Conservation (phyloP, 176 grass and related monocot species). For the Aegilops bicornis region DNA sequence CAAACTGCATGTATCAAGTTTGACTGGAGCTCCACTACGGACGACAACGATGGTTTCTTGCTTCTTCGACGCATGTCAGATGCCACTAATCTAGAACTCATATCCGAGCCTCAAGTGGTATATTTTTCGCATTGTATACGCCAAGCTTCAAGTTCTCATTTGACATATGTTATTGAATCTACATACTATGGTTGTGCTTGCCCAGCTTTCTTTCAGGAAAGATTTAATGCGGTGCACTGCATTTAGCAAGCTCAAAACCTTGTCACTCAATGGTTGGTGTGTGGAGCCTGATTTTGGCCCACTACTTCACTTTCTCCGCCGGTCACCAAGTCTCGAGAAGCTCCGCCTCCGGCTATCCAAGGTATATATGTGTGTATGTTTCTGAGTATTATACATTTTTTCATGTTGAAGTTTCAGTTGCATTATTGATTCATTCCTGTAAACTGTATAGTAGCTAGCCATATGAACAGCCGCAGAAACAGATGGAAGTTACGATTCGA, state of each 20-base stretch:
- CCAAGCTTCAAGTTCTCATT: too few relatives aligned
- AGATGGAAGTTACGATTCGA: too few relatives aligned
- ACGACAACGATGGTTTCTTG: background rate
- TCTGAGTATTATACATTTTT: background rate
- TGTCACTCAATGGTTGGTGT: background rate
- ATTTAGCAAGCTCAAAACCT: background rate
- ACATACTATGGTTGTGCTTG: too few relatives aligned
- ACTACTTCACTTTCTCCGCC: background rate
- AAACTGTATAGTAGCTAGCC: background rate
- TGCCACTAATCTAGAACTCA: background rate
- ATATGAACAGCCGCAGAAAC: too few relatives aligned
- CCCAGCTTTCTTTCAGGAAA: background rate
- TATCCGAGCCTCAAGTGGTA: background rate
- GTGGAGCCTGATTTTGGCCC: background rate
- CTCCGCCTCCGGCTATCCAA: background rate
- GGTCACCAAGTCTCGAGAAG: background rate
- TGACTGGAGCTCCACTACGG: rapidly evolving
- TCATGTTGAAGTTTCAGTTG: background rate
- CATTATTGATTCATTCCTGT: background rate
- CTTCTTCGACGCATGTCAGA: background rate
- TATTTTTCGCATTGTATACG: background rate
- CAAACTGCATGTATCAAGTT: background rate
- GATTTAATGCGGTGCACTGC: background rate
- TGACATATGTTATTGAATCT: too few relatives aligned
- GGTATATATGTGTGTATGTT: background rate